Evolutionary conservation across 805 yeast genomes (phyloP).

Genomic region (Cephaloascus albidus): DNA sequence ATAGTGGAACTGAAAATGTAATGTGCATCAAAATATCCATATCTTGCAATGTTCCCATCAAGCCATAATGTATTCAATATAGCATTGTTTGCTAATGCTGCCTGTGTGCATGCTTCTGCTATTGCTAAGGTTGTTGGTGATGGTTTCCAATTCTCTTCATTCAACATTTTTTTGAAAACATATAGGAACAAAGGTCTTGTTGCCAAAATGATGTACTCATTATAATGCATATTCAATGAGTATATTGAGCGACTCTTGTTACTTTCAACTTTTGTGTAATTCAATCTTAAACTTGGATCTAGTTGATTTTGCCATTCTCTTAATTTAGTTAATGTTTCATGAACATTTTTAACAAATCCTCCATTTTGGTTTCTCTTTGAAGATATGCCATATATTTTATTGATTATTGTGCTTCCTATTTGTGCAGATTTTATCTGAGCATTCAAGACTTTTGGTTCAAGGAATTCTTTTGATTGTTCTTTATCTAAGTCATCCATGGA

Average conservation of each 20-base stretch:
- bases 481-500: constrained; percentile 3
- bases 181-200: constrained; percentile 4
- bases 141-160: constrained; percentile 1
- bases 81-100: constrained; percentile 4
- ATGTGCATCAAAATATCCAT: constrained; percentile 5
- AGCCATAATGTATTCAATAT: constrained; percentile 1
- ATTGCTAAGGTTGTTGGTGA: constrained; percentile 3
- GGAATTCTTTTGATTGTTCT: constrained; percentile 2
- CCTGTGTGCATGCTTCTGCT: constrained; percentile 4
- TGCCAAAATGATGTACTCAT: constrained; percentile 3
- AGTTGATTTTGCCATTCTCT: constrained; percentile 3
- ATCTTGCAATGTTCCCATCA: constrained; percentile 2
- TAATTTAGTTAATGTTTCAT: constrained; percentile 2
- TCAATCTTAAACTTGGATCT: constrained; percentile 4
- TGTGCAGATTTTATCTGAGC: constrained; percentile 4
- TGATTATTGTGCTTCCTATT: constrained; percentile 1
- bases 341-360: constrained; percentile 3
- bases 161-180: constrained; percentile 1
- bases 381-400: constrained; percentile 3
- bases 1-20: constrained; percentile 4
- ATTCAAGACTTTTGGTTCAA: constrained; percentile 3
- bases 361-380: constrained; percentile 1
- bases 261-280: constrained; percentile 1
- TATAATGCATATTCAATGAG: constrained; percentile 5
- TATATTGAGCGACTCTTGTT: constrained; percentile 2